These are phyloP conservation scores for Pseudonitzschia pungens DNA, from an alignment of 108 stramenopile genomes.

Conservation along the genomic window DNA sequence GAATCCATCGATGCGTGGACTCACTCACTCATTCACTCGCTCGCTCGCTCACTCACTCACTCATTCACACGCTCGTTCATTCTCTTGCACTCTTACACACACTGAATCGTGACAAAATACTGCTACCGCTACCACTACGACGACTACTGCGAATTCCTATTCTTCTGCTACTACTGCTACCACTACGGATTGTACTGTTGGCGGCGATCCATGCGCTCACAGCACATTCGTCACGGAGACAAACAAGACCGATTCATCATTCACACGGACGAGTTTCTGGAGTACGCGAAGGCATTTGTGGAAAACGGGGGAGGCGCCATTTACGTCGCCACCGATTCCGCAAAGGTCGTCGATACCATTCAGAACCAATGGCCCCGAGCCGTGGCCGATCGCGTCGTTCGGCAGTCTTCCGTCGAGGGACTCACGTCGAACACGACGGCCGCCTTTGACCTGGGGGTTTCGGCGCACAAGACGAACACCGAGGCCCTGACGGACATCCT, in stretches of 20 bases:
- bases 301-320: conserved; percentile 17
- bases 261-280: conserved; percentile 17
- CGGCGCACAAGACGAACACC: conserved; percentile 35
- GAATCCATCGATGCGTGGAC: not conserved
- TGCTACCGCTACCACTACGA: too few species aligned
- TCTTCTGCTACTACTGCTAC: too few species aligned
- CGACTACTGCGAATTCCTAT: too few species aligned
- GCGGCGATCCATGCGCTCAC: too few species aligned
- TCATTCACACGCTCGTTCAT: too few species aligned
- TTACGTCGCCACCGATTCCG: conserved; percentile 44
- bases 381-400: not conserved
- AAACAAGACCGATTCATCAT: conserved; percentile 31
- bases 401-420: not conserved
- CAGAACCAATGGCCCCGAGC: conserved; percentile 24
- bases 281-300: conserved; percentile 22
- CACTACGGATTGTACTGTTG: too few species aligned
- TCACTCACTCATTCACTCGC: too few species aligned
- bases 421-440: conserved; percentile 15
- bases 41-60: too few species aligned
- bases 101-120: too few species aligned
- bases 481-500: conserved; percentile 40
- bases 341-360: conserved; percentile 24
- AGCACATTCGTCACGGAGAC: conserved; percentile 45
- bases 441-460: conserved; percentile 16
- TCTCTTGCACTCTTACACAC: too few species aligned